Percentiles rank a stretch among this genome's conserved stretches.
phyloP scores from a whole-genome alignment of 768 basidiomycete species.

The Tulasnella sp. region DNA sequence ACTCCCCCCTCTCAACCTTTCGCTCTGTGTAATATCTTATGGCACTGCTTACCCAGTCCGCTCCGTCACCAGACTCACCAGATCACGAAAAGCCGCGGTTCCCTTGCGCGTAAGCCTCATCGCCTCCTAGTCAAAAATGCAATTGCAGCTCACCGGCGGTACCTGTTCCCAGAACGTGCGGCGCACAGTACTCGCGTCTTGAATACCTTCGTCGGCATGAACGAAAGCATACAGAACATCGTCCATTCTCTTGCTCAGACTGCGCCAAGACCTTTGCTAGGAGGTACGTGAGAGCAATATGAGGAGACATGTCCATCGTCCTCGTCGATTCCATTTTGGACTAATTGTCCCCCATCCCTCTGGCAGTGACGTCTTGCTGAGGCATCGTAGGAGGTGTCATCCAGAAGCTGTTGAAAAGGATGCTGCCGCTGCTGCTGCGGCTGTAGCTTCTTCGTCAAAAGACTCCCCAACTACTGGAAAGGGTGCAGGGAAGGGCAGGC shows the following conservation, averaged over 20 bases:
- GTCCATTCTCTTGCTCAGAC: conserved; percentile 40
- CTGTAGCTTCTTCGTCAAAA: neutral
- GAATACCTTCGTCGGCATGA: conserved; percentile 43
- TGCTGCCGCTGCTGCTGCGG: conserved; percentile 22
- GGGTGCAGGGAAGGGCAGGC: conserved; percentile 4
- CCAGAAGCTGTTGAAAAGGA: conserved; percentile 32
- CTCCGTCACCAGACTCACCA: neutral
- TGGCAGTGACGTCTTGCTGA: conserved; percentile 40
- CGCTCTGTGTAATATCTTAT: neutral
- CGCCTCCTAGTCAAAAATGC: neutral
- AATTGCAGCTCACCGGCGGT: neutral
- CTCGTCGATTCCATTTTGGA: neutral
- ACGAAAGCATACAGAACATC: conserved; percentile 41
- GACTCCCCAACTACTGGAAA: neutral
- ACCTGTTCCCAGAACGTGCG: conserved; percentile 27
- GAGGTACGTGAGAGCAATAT: conserved; percentile 34
- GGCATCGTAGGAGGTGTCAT: conserved; percentile 41
- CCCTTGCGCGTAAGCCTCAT: conserved; percentile 24
- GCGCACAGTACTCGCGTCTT: conserved; percentile 39
- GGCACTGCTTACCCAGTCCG: neutral
- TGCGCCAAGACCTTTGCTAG: conserved; percentile 41
- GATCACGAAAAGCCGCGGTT: conserved; percentile 18
- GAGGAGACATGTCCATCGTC: neutral
- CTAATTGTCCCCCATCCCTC: conserved; percentile 21
- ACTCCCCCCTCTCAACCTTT: neutral